Evolutionary conservation across 2,329 filamentous ascomycete species (phyloP), one percentile per base, ranked within the genome.

Genomic region (Triangularia setosa): DNA sequence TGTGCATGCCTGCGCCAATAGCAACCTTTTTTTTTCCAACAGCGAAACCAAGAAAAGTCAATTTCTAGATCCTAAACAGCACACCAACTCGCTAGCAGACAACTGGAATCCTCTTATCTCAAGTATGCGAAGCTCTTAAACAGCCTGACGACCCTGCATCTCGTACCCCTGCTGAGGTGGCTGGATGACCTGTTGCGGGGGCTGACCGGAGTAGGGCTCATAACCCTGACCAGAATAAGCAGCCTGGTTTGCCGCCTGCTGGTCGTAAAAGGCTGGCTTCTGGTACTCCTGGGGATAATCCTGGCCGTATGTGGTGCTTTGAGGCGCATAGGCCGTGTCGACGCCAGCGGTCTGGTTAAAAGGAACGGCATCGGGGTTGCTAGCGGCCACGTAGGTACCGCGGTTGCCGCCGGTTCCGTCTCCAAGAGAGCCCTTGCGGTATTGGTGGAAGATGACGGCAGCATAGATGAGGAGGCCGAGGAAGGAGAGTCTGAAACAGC

Each of bases 401-500:
- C 44, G 40, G 3, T 70, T 55, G 12, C 61, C 53, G 1, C 40
- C 61, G 61, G 69, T 70, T 11, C 54, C 60, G 56, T 66, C 67
- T 54, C 52, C 33, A 6, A 73, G 68, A 14, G 66, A 60, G 30
- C 71, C 72, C 35, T 64, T 71, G 28, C 72, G 69, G 59, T 67
- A 69, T 28, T 64, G 62, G 67, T 75, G 73, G 71, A 66, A 76
- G 63, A 76, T 66, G 60, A 76, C 60, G 57, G 65, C 57, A 23
- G 74, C 70, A 66, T 76, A 76, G 57, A 75, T 68, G 61, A 76
- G 72, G 14, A 76, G 68, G 24, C 73, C 74, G 27, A 75, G 24
- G 67, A 75, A 76, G 62, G 73, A 73, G 25, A 74, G 67, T 14
- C 75, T 76, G 25, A 16, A 7, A 4, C 55, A 12, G 21, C 24